A percentile compares a stretch with the other conserved stretches of the same genome.
Conservation (phyloP, 2,329 filamentous ascomycete genomes). For the Paecilomyces sp. region DNA sequence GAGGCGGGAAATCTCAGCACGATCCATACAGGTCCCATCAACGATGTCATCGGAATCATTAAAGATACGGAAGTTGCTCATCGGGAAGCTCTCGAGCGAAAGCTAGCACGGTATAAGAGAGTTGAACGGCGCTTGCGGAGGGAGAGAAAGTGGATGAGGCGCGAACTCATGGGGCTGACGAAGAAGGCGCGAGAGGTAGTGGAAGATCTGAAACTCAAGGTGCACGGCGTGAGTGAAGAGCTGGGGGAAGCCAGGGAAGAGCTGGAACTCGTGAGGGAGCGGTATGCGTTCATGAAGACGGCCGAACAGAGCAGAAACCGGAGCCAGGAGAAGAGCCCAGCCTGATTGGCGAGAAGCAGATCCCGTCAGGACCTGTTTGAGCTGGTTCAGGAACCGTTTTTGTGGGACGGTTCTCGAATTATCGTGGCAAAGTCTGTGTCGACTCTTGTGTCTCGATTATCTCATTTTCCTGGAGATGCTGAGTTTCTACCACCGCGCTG, state of each 20-base stretch:
- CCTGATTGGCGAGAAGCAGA: not conserved
- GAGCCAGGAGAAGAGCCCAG: not conserved
- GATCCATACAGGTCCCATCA: conserved; percentile 16
- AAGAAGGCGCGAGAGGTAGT: conserved; percentile 9
- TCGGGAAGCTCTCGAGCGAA: conserved; percentile 12
- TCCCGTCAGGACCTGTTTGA: not conserved
- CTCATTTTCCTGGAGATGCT: too few species aligned
- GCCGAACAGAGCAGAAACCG: too few species aligned
- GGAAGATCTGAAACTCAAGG: conserved; percentile 9
- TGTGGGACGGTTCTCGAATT: not conserved
- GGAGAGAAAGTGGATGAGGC: conserved; percentile 13
- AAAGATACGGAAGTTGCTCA: conserved; percentile 10
- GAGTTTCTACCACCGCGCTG: too few species aligned
- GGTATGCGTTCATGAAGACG: conserved; percentile 2
- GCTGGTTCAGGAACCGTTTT: not conserved
- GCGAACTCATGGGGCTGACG: conserved; percentile 13
- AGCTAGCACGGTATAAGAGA: conserved; percentile 9
- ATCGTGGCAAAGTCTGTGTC: too few species aligned
- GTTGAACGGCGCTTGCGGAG: conserved; percentile 9
- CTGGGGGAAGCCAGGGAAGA: conserved; percentile 3
- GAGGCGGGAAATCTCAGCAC: conserved; percentile 15
- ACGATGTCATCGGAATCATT: conserved; percentile 20
- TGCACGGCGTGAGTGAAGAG: conserved; percentile 4
- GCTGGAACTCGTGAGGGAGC: conserved; percentile 1
- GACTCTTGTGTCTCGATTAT: too few species aligned